Percentiles rank a stretch among this genome's conserved stretches.
Evolutionary conservation across 2,329 filamentous ascomycete genomes (phyloP).

Genomic region (Neonectria faginata): DNA sequence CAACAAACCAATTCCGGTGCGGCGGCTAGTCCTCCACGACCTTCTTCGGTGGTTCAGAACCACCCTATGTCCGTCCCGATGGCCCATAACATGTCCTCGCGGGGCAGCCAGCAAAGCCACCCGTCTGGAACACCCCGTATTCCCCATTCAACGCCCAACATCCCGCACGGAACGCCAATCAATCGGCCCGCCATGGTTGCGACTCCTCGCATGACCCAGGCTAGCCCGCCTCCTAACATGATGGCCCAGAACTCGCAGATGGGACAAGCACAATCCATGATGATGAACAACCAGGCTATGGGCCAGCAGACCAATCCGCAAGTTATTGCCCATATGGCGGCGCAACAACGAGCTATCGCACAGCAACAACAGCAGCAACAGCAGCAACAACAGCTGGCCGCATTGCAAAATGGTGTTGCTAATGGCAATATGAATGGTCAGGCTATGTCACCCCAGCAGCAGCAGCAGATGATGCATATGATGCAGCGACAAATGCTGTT

Average conservation of each 20-base stretch:
- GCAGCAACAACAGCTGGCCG: conserved; percentile 59
- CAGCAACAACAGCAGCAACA: conserved; percentile 56
- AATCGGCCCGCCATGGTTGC: conserved; percentile 62
- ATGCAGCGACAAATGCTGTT: conserved; percentile 54
- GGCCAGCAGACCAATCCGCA: conserved; percentile 54
- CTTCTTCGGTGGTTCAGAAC: conserved; percentile 73
- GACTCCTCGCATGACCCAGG: conserved; percentile 73
- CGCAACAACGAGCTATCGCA: conserved; percentile 60
- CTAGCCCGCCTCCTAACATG: conserved; percentile 70
- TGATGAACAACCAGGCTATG: conserved; percentile 64
- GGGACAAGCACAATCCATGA: conserved; percentile 57
- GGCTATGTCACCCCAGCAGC: conserved; percentile 53
- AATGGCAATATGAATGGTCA: conserved; percentile 53
- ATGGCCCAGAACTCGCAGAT: conserved; percentile 69
- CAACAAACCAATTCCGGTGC: conserved; percentile 75
- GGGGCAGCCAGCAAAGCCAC: conserved; percentile 76
- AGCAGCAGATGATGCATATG: conserved; percentile 52
- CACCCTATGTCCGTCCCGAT: conserved; percentile 69
- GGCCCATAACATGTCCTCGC: conserved; percentile 71
- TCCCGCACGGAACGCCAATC: conserved; percentile 70
- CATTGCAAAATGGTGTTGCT: conserved; percentile 54
- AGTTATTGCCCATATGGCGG: conserved; percentile 59
- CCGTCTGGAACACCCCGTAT: conserved; percentile 72
- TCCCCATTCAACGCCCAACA: conserved; percentile 70
- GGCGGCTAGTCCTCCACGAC: conserved; percentile 74